phyloP scores from a whole-genome alignment of 257 asterid genomes.

The Forsythia viridissima region DNA sequence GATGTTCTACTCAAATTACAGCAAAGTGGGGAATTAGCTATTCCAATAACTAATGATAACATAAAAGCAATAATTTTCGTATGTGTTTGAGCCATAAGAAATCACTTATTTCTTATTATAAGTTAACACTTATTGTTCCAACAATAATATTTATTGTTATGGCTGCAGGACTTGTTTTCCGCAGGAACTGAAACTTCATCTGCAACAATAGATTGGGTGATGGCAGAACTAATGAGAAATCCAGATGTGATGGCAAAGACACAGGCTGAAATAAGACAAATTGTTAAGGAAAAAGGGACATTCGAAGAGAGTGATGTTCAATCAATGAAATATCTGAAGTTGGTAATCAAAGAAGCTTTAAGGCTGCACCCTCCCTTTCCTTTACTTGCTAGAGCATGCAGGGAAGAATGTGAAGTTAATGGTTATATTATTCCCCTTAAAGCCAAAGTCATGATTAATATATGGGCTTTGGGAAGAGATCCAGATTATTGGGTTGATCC shows the following conservation, averaged over 20 bases:
- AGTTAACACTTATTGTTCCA: neutral
- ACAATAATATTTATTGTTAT: neutral
- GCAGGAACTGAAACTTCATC: constrained; percentile 26
- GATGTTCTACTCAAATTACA: neutral
- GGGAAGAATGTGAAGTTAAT: constrained; percentile 5
- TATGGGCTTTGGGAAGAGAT: constrained; percentile 31
- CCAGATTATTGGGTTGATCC: constrained; percentile 24
- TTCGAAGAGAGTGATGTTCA: constrained; percentile 21
- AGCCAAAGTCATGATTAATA: constrained; percentile 25
- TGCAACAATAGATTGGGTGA: constrained; percentile 18
- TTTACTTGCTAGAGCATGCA: constrained; percentile 22
- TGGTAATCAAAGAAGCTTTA: constrained; percentile 24
- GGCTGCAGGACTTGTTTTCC: constrained; percentile 21
- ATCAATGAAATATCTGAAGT: constrained; percentile 18
- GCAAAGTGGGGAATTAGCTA: neutral
- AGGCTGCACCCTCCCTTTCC: constrained; percentile 29
- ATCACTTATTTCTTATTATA: neutral
- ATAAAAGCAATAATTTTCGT: neutral
- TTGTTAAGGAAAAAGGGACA: neutral
- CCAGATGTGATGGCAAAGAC: constrained; percentile 25
- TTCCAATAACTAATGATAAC: neutral
- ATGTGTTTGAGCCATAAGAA: neutral
- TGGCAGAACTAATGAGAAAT: constrained; percentile 27
- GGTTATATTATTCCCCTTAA: constrained; percentile 17
- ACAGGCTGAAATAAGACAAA: constrained; percentile 24